Evolutionary conservation across 257 asterid genomes (phyloP).

Genomic region (Echium plantagineum): DNA sequence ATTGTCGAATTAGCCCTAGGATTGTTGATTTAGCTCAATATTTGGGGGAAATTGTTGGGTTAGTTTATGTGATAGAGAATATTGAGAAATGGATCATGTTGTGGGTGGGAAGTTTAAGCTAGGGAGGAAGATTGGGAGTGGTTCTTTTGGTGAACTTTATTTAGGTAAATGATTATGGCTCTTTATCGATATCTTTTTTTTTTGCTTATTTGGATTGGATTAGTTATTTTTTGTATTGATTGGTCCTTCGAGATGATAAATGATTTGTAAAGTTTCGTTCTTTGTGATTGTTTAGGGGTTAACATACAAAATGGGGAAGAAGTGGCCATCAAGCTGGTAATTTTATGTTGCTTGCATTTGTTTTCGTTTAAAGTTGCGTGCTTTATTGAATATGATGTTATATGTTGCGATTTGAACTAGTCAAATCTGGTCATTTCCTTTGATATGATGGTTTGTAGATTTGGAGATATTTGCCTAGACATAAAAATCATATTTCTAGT

Average conservation of each 20-base stretch:
- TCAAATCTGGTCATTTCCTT: background rate
- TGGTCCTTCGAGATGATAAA: background rate
- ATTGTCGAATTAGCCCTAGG: slow-evolving; percentile 8
- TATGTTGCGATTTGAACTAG: background rate
- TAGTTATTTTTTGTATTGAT: background rate
- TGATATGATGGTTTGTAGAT: background rate
- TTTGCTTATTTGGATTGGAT: slow-evolving; percentile 1
- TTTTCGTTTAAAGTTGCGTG: background rate
- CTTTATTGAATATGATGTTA: background rate
- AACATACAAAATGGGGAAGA: slow-evolving; percentile 88
- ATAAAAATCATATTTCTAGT: background rate
- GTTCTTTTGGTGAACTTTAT: slow-evolving; percentile 94
- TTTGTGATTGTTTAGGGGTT: slow-evolving; percentile 35
- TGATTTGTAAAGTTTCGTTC: slow-evolving; percentile 12
- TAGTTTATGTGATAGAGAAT: background rate
- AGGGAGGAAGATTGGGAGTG: slow-evolving; percentile 94
- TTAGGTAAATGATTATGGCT: slow-evolving; percentile 31
- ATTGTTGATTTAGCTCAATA: background rate
- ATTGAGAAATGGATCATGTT: slow-evolving; percentile 51
- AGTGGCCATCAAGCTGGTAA: slow-evolving; percentile 86
- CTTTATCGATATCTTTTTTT: background rate
- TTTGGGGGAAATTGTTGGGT: background rate
- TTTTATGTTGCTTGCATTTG: slow-evolving; percentile 9
- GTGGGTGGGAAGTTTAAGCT: slow-evolving; percentile 88
- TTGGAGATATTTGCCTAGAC: background rate